Conservation (phyloP, 2,329 filamentous ascomycete species). For the Ilyonectria sp. region DNA sequence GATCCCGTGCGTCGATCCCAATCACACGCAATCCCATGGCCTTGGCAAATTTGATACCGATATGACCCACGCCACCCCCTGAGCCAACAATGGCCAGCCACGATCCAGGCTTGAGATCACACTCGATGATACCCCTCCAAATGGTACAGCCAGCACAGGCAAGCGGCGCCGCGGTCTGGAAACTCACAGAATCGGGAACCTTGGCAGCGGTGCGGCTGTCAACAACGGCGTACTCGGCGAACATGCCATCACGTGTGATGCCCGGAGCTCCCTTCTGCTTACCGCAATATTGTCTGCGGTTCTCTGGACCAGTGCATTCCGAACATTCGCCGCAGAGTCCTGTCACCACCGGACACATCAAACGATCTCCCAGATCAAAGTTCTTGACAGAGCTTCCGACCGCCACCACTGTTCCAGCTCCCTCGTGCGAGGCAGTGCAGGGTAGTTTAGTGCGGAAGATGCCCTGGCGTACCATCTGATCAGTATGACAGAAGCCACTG, state of each 20-base stretch:
- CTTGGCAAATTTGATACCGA: constrained; percentile 16
- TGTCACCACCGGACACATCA: not conserved
- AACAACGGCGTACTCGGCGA: too few species aligned
- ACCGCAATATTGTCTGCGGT: too few species aligned
- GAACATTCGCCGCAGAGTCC: not conserved
- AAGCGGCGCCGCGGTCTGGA: constrained; percentile 3
- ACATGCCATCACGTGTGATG: too few species aligned
- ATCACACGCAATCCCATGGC: constrained; percentile 10
- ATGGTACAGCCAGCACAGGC: constrained; percentile 12
- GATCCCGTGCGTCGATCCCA: not conserved
- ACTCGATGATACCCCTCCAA: constrained; percentile 6
- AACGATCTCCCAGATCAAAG: constrained; percentile 10
- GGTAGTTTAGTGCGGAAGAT: too few species aligned
- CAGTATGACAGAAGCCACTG: too few species aligned
- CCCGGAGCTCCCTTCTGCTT: not conserved
- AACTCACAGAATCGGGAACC: constrained; percentile 7
- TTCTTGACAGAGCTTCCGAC: not conserved
- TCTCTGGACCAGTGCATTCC: not conserved
- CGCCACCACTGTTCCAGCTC: constrained; percentile 13
- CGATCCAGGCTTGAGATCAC: not conserved
- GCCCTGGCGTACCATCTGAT: too few species aligned
- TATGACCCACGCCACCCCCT: constrained; percentile 8
- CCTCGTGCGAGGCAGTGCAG: not conserved
- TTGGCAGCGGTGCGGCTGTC: not conserved
- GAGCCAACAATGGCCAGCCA: constrained; percentile 8